Evolutionary conservation across 2,329 filamentous ascomycete species (phyloP).

Genomic region (Escovopsis sp.): DNA sequence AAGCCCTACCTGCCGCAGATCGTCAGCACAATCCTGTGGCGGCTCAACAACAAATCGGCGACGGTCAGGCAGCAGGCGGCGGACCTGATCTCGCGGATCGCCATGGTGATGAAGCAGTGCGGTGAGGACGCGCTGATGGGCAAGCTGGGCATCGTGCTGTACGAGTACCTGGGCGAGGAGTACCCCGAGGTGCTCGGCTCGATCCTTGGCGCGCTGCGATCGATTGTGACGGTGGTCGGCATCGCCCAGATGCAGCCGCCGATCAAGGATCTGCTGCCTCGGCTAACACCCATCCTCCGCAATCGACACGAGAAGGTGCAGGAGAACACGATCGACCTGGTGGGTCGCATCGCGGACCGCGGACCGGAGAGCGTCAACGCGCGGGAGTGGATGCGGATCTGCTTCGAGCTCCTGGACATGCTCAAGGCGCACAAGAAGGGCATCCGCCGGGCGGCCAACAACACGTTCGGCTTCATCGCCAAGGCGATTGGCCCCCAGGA

Average conservation of each 20-base stretch:
- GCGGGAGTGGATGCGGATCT: conserved; percentile 99
- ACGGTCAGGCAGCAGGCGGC: conserved; percentile 95
- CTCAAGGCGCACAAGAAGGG: conserved; percentile 99
- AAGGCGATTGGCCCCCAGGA: conserved; percentile 98
- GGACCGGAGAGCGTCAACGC: conserved; percentile 94
- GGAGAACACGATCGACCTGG: conserved; percentile 96
- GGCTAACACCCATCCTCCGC: conserved; percentile 91
- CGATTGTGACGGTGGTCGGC: conserved; percentile 94
- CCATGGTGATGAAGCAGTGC: conserved; percentile 98
- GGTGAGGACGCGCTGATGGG: conserved; percentile 92
- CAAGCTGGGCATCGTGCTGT: conserved; percentile 85
- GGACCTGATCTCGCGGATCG: conserved; percentile 90
- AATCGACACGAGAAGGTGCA: conserved; percentile 99
- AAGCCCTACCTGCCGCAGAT: conserved; percentile 96
- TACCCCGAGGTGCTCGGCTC: conserved; percentile 96
- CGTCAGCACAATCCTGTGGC: conserved; percentile 89
- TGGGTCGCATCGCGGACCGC: conserved; percentile 93
- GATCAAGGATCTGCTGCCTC: conserved; percentile 88
- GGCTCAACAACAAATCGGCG: conserved; percentile 93
- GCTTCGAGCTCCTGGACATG: conserved; percentile 98
- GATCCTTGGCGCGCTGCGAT: conserved; percentile 84
- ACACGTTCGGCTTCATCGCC: conserved; percentile 98
- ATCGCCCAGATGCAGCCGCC: conserved; percentile 97
- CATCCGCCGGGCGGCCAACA: conserved; percentile 94
- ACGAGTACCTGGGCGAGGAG: conserved; percentile 96